Evolutionary conservation across 2,329 filamentous ascomycete genomes (phyloP), one percentile per base, ranked within the genome.

Genomic region (Fusarium abutilonis): DNA sequence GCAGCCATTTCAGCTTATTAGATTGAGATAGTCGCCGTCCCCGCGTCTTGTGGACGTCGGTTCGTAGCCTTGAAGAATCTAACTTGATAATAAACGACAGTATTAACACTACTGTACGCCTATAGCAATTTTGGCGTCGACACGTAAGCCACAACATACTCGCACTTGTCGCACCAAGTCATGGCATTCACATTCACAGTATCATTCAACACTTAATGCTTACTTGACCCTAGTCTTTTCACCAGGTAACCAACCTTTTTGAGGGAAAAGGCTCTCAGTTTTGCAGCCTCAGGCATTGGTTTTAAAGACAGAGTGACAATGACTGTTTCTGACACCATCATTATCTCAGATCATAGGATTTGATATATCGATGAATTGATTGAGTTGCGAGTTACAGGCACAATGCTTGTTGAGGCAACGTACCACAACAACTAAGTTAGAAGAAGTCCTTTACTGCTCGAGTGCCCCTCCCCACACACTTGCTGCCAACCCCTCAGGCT

Each of bases 111-210:
- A 26, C 29, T 48, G 32, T 26, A 31, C 23, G 35, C 17, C 10
- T 26, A 34, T 11, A 29, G 35, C 36, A 32, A 9, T 35, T 23
- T 15, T 19, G 21, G 5, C 35, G n/a, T 19, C 41, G 38, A 60
- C 38, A 28, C 56, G 56, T 49, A 42, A 60, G 56, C 56, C 42
- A 54, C 48, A 31, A 34, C 21, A 39, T 51, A 28, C 36, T 38
- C 9, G 36, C 36, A 14, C 17, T 17, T 17, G 28, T 29, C 28
- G 6, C 28, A 29, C 11, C 7, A 13, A 10, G 5, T 9, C 4
- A 8, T 14, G 4, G 7, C 11, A 13, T 13, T 31, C 9, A 10
- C 31, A 10, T 32, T 3, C 11, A n/a, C 31, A 14, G 31, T n/a
- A n/a, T 8, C 2, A 10, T 19, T 14, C 6, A 17, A 38, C 19